Evolutionary conservation across 1,139 yeast species (phyloP).

Genomic region (Yarrowia galli): DNA sequence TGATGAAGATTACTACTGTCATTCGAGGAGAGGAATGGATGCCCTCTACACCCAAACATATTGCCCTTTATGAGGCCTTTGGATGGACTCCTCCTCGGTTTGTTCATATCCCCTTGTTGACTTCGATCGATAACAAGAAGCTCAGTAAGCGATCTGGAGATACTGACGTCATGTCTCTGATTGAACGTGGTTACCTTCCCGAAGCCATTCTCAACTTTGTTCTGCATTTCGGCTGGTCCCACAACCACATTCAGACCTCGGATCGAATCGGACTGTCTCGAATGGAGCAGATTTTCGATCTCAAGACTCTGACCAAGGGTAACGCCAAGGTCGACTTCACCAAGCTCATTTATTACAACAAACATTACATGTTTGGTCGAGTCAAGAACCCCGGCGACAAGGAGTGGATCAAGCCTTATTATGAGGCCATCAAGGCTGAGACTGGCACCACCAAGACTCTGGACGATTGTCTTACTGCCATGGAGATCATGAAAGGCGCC

Average conservation of each 20-base stretch:
- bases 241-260: constrained; percentile 58
- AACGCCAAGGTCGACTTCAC: constrained; percentile 88
- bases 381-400: constrained; percentile 41
- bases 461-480: constrained; percentile 40
- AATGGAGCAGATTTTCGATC: constrained; percentile 58
- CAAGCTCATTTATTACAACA: constrained; percentile 78
- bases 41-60: constrained; percentile 93
- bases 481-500: constrained; percentile 37
- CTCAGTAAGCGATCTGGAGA: constrained; percentile 88
- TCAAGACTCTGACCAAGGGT: constrained; percentile 84
- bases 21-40: constrained; percentile 98
- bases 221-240: constrained; percentile 87
- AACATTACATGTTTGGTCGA: constrained; percentile 58
- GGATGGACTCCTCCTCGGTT: constrained; percentile 85
- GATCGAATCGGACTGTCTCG: constrained; percentile 69
- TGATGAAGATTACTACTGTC: constrained; percentile 92
- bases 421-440: constrained; percentile 41
- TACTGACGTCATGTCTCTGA: constrained; percentile 68
- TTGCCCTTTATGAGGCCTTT: constrained; percentile 83
- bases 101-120: constrained; percentile 88
- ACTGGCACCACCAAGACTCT: constrained; percentile 22
- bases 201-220: constrained; percentile 88
- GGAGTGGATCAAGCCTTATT: constrained; percentile 40
- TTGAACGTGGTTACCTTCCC: constrained; percentile 70
- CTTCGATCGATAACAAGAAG: constrained; percentile 77